Percentiles rank a stretch among this genome's conserved stretches.
Conservation (phyloP, 257 asterid genomes). For the Solanum dulcamara region DNA sequence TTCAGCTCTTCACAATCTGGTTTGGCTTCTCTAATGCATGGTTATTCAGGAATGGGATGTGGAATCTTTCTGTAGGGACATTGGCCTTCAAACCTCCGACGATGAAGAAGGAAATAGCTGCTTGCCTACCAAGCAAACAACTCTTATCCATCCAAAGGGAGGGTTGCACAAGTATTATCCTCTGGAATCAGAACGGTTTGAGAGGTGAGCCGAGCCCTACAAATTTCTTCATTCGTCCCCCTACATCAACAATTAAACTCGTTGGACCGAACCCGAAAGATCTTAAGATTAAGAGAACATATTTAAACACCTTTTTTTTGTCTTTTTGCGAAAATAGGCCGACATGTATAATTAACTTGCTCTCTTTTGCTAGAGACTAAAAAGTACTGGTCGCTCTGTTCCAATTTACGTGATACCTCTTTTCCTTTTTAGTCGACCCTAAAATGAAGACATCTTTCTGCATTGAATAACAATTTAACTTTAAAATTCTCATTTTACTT, state of each 20-base stretch:
- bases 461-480: neutral
- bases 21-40: conserved; percentile 6
- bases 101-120: conserved; percentile 48
- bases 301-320: neutral
- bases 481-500: neutral
- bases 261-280: neutral
- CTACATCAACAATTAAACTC: neutral
- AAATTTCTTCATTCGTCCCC: neutral
- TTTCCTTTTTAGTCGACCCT: neutral
- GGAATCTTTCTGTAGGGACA: conserved; percentile 60
- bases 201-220: conserved; percentile 28
- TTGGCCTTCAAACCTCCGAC: conserved; percentile 45
- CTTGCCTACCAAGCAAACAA: conserved; percentile 47
- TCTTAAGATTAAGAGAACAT: neutral
- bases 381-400: neutral
- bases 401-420: neutral
- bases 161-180: conserved; percentile 39
- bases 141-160: conserved; percentile 28
- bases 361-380: neutral
- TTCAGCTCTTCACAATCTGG: neutral
- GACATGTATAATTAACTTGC: neutral
- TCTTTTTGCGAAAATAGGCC: neutral
- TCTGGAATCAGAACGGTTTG: conserved; percentile 46
- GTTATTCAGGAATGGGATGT: conserved; percentile 59
- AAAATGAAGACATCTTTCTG: neutral